These are phyloP conservation scores for Leishmania lainsoni DNA, from an alignment of 208 protist species.

Conservation along the genomic window DNA sequence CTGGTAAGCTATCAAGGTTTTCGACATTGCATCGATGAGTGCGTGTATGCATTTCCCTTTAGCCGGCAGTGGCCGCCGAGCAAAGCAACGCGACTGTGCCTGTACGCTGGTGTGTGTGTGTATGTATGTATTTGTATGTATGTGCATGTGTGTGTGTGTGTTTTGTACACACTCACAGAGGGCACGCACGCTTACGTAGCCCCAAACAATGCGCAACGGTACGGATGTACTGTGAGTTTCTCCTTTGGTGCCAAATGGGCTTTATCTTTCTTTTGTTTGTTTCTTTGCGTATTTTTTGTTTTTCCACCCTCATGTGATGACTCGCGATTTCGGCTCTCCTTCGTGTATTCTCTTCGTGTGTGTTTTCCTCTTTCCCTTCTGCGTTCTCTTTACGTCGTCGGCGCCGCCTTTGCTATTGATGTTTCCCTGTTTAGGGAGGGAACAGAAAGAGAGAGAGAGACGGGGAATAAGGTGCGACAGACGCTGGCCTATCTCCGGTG, in stretches of 20 bases:
- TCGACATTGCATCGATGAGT: background rate
- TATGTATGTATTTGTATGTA: background rate
- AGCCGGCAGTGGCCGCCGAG: background rate
- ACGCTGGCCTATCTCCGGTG: background rate
- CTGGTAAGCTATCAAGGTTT: no score
- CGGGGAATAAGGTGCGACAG: background rate
- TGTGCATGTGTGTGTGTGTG: background rate
- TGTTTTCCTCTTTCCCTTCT: background rate
- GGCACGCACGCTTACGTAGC: background rate
- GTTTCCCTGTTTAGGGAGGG: background rate
- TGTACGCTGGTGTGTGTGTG: conserved; percentile 3
- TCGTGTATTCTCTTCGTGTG: background rate
- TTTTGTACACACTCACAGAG: background rate
- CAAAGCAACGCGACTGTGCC: background rate
- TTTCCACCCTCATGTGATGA: background rate
- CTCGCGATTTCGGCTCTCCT: background rate
- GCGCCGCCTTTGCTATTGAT: background rate
- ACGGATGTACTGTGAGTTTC: background rate
- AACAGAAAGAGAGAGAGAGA: background rate
- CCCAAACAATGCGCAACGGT: background rate
- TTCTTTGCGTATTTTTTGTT: background rate
- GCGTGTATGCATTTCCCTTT: background rate
- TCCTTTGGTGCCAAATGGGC: background rate
- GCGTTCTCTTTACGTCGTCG: background rate
- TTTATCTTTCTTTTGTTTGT: background rate